Base-by-base conservation (phyloP, 257 asterid genomes). In the Ilex asprella region DNA sequence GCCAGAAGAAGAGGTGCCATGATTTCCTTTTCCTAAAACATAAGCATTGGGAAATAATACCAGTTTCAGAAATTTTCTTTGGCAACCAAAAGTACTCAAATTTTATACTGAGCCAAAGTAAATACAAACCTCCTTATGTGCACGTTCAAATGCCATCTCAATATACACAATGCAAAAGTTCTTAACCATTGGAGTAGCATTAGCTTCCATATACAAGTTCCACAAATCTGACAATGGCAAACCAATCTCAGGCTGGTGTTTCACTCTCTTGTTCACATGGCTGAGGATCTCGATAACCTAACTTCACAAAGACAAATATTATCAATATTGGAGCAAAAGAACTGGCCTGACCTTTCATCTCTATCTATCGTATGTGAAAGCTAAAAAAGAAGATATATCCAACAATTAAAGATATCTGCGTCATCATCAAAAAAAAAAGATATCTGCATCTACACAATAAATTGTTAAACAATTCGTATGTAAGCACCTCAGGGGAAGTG, bases 111-210 rank as follows among this genome's bases (percentile, higher is more conserved):
- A 53, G 15, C 29, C 13, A 16, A 39, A 44, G 60, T 15, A 62
- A 76, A 64, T 39, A 64, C 79, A 46, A 66, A 89, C 96, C 99
- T 89, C 91, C 71, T 75, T 77, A 53, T 65, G 67, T 39, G 79
- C 84, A 56, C 97, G 99, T 57, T 92, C 99, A 66, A 81, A 72
- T 65, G 96, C 91, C 96, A 89, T 92, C 79, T 92, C 99, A 74
- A 92, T 72, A 43, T 92, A 92, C 54, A 92, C 83, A 61, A 89
- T 76, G 80, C 96, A 92, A 65, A 92, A 92, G 80, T 87, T 92
- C 78, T 89, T 77, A 58, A 87, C 92, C 91, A 92, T 89, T 63
- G 93, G 78, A 68, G 85, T 83, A 63, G 85, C 75, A 79, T 78
- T 70, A 68, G 89, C 81, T 64, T 89, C 96, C 77, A 67, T 60